Evolutionary conservation across 345 rosid species (phyloP).

Genomic region (Pugionium dolabratum): DNA sequence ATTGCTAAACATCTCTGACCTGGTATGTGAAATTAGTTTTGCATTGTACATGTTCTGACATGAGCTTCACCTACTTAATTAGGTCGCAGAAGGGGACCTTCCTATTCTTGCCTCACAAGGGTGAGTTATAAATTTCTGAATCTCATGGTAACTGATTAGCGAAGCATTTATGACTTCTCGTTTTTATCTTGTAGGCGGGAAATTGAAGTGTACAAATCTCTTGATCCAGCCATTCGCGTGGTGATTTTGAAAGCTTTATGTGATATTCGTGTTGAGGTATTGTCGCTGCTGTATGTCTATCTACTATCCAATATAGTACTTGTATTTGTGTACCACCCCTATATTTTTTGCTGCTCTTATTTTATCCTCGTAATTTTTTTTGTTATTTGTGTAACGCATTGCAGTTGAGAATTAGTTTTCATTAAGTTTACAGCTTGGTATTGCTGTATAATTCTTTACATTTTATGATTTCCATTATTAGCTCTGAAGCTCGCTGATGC

Average conservation of each 20-base stretch:
- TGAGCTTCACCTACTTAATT: constrained; percentile 36
- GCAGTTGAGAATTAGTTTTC: constrained; percentile 15
- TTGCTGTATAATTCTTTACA: constrained; percentile 10
- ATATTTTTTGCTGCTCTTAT: constrained; percentile 13
- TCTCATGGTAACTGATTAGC: constrained; percentile 7
- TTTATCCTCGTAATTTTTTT: background rate
- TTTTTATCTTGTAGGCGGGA: constrained; percentile 59
- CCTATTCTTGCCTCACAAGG: constrained; percentile 96
- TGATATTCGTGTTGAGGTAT: constrained; percentile 99
- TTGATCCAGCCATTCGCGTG: constrained; percentile 94
- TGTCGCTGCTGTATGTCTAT: constrained; percentile 15
- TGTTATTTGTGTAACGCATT: background rate
- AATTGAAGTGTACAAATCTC: constrained; percentile 74
- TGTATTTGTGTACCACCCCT: background rate
- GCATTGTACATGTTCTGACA: constrained; percentile 37
- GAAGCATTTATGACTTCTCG: constrained; percentile 36
- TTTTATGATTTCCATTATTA: constrained; percentile 9
- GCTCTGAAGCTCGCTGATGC: constrained; percentile 63
- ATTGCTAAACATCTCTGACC: constrained; percentile 32
- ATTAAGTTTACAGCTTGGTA: constrained; percentile 6
- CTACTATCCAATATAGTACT: background rate
- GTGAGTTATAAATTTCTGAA: constrained; percentile 54
- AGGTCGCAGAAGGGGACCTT: constrained; percentile 99
- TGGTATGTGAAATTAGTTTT: constrained; percentile 26
- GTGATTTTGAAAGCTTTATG: constrained; percentile 94